phyloP scores from a whole-genome alignment of 2,329 filamentous ascomycete species.

The Stachybotrys chartarum region DNA sequence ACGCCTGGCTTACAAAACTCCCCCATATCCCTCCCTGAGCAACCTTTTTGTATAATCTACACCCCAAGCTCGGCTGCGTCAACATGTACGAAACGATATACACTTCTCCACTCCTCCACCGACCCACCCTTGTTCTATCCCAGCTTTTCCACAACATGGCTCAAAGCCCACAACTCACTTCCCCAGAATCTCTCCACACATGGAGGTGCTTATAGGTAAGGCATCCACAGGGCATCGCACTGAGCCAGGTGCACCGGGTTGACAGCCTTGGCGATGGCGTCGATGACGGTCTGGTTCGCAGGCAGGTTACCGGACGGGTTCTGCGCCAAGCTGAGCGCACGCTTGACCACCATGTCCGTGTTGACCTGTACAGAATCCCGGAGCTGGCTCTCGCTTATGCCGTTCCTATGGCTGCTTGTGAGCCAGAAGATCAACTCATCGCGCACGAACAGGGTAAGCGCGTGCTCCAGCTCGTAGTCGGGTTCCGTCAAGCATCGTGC shows the following conservation, averaged over 20 bases:
- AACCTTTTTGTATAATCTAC: not conserved
- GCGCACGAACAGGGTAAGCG: slow-evolving; percentile 87
- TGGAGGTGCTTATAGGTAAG: slow-evolving; percentile 60
- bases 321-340: slow-evolving; percentile 77
- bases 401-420: slow-evolving; percentile 62
- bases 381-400: slow-evolving; percentile 54
- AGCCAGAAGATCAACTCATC: slow-evolving; percentile 99
- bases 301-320: slow-evolving; percentile 73
- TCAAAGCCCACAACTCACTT: not conserved
- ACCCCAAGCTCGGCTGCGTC: not conserved
- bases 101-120: not conserved
- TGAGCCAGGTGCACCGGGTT: slow-evolving; percentile 84
- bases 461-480: slow-evolving; percentile 85
- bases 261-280: slow-evolving; percentile 85
- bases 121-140: not conserved
- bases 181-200: slow-evolving; percentile 1
- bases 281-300: slow-evolving; percentile 94
- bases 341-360: slow-evolving; percentile 85
- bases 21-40: not conserved
- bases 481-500: slow-evolving; percentile 89
- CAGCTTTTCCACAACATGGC: not conserved
- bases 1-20: not conserved
- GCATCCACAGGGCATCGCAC: slow-evolving; percentile 95
- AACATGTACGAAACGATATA: not conserved
- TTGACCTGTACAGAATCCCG: slow-evolving; percentile 78